Evolutionary conservation across 2,329 filamentous ascomycete genomes (phyloP), one percentile per base, ranked within the genome.

Genomic region (Colletotrichum truncatum): DNA sequence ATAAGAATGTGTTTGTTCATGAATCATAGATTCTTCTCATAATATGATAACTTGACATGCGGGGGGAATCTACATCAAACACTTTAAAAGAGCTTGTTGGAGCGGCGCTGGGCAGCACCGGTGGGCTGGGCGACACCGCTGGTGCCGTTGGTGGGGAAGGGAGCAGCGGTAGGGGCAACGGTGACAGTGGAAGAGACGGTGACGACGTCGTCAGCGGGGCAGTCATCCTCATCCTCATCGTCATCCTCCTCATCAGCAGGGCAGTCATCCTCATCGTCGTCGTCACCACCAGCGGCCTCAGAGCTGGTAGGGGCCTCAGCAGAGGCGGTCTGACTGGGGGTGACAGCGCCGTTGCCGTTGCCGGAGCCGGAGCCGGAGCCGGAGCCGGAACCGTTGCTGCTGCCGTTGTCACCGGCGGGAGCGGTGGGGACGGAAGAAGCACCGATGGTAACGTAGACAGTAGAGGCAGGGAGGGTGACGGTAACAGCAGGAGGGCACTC

Each of bases 131-230:
- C 73, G 34, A 69, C 72, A 53, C 76, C 76, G 67, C 26, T 66
- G 52, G 79, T 78, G 64, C 74, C 74, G 76, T 80, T 79, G 81
- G 76, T 76, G 81, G 68, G 81, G 81, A 65, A 80, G 72, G 64
- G 70, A 54, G 70, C 73, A 28, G 71, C 68, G 46, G 70, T 71
- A 71, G 62, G 70, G 58, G 70, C 74, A 32, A 72, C 69, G 49
- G 70, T 72, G 28, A 71, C 70, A 28, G 71, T 74, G 43, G 70
- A 73, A 28, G 71, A 74, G 52, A 78, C 75, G 56, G 77, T 78
- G 65, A 77, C 74, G 34, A 66, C 65, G 6, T 67, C 67, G 12
- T 65, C 64, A 36, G 51, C 59, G 21, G 64, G 64, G 64, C 64
- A 66, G 8, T 55, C 67, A 32, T 66, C 60, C 8, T 69, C 67